Evolutionary conservation across 129 eudicot species (phyloP), one percentile per base, ranked within the genome.

Genomic region (Solidago caesia): DNA sequence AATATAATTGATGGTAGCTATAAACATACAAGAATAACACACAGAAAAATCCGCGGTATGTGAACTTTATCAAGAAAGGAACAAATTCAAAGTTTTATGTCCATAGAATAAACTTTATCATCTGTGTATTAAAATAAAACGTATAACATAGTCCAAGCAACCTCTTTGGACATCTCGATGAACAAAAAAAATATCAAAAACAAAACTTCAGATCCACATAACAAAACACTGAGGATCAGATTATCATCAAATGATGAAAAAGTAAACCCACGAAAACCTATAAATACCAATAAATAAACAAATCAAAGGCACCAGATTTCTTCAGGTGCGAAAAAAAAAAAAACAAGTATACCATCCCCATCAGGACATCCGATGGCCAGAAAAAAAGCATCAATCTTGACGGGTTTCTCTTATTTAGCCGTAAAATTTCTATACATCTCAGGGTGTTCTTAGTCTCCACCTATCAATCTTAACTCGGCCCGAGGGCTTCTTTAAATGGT

Each of bases 391-490:
- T 71, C 84, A 46, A 66, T 58, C 86, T 66, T 81, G 70, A 73
- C 27, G 47, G 68, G 56, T 45, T 42, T 70, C 44, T 67, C 47
- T 33, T 68, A 62, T 64, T 51, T 62, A 60, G 45, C 71, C 39
- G 55, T 59, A 42, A 62, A 52, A 55, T 25, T 57, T 67, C 67
- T 75, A 77, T 76, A 79, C 81, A 82, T 76, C 88, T 88, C 76
- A 85, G 33, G 67, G 81, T 52, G 75, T 86, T 80, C 81, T 67
- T 69, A 70, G 75, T 73, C 82, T 73, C 83, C 86, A 76, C 70
- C 86, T 76, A 56, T 83, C 90, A 67, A 77, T 65, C 71, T 82
- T 91, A 75, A 76, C 76, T 76, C 84, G 89, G 57, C 83, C 77
- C 8, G 74, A 26, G 8, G 81, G 81, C 79, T 84, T 87, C 85